Evolutionary conservation across 2,329 filamentous ascomycete species (phyloP).

Genomic region (Colletotrichum theobromicola): DNA sequence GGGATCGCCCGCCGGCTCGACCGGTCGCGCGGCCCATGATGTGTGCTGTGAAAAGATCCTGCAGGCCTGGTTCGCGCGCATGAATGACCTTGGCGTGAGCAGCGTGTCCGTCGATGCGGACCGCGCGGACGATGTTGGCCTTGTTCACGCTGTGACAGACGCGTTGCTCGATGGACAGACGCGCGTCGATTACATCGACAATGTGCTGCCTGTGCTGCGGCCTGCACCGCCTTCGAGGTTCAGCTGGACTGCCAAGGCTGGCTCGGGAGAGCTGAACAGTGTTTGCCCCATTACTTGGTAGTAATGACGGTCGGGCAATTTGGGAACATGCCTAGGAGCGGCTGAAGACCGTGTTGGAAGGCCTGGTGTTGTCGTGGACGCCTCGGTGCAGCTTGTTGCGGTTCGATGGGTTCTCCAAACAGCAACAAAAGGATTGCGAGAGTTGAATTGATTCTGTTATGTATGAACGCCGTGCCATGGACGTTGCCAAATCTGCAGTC

Average conservation of each 20-base stretch:
- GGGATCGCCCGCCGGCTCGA: background rate
- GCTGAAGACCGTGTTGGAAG: background rate
- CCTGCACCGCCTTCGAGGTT: background rate
- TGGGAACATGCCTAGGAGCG: background rate
- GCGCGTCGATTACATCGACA: background rate
- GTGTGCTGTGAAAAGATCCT: background rate
- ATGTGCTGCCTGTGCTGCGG: background rate
- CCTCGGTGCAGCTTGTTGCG: background rate
- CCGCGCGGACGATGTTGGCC: background rate
- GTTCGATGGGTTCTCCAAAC: background rate
- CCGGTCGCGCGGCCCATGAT: background rate
- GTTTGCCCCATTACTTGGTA: background rate
- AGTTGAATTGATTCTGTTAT: no score
- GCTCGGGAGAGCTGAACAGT: background rate
- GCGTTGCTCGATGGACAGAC: background rate
- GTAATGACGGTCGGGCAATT: background rate
- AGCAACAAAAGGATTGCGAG: no score
- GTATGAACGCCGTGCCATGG: no score
- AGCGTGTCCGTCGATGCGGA: background rate
- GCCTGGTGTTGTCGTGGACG: background rate
- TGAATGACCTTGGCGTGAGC: background rate
- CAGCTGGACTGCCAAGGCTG: background rate
- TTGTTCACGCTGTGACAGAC: background rate
- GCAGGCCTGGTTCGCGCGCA: background rate
- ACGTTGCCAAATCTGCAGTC: no score